Base-by-base conservation (phyloP, 306 rosid genomes). In the Fragaria ananassa region DNA sequence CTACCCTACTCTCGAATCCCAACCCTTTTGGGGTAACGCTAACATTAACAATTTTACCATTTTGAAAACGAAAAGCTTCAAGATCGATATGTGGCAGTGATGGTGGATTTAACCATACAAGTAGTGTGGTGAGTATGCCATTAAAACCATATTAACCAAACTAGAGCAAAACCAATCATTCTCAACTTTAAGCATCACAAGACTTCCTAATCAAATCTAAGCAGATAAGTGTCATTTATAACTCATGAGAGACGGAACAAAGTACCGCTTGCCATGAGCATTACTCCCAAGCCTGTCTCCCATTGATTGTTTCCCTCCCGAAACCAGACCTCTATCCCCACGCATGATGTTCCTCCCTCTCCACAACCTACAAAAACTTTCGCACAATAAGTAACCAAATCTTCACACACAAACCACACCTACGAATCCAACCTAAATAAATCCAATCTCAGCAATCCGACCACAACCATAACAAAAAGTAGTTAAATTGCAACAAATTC, bases 351-450 rank as follows among this genome's bases (percentile, higher is more conserved):
- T 49, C 80, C 87, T 51, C 88, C 86, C 78, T 89, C 74, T 85
- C 87, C 82, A 13, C 83, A 89, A 68, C 85, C 88, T 91, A 85
- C 75, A 69, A 71, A 70, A 82, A 82, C 15, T 27, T 42, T 58
- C 56, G 23, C 54, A 74, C 70, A n/a, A 3, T 39, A 34, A 80
- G 25, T 5, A 19, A 10, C 37, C 1, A 37, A 6, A 57, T 21
- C 15, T 50, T 13, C 66, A 42, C 73, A 72, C 42, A 63, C 35
- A 2, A 63, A 63, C 44, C 42, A 4, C 42, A 39, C 42, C 91
- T 91, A 74, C 70, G 31, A 39, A 39, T 63, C 53, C 76, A 29
- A 29, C 31, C 31, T 1, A 29, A 29, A 29, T 1, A 29, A 29
- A 29, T 29, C 31, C 31, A 29, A 29, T 29, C 39, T 27, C 19